phyloP scores from a whole-genome alignment of 805 yeast species.

The Monosporozyma unispora region DNA sequence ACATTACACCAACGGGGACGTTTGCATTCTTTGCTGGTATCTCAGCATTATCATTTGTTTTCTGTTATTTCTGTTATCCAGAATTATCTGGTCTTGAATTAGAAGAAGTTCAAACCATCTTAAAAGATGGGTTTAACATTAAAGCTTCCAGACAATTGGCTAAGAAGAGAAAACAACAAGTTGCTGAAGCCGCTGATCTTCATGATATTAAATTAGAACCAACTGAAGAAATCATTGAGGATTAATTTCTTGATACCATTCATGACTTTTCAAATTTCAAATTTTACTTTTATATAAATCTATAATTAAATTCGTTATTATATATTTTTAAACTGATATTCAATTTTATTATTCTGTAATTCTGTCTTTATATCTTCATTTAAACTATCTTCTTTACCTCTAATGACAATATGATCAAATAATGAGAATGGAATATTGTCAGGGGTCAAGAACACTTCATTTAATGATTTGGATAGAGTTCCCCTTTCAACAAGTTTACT shows the following conservation, averaged over 20 bases:
- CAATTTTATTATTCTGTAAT: conserved; percentile 6
- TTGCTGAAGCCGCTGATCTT: conserved; percentile 9
- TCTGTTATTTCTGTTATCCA: conserved; percentile 80
- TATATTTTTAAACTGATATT: conserved; percentile 7
- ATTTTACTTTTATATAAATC: background rate
- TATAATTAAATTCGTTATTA: background rate
- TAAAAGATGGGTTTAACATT: conserved; percentile 81
- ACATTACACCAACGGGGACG: conserved; percentile 91
- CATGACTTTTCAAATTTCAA: background rate
- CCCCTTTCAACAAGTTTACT: conserved; percentile 17
- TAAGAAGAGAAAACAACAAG: conserved; percentile 33
- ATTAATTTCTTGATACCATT: background rate
- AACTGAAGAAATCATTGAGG: conserved; percentile 21
- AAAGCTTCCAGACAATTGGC: conserved; percentile 52
- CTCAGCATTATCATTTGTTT: conserved; percentile 58
- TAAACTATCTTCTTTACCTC: background rate
- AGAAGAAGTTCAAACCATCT: conserved; percentile 80
- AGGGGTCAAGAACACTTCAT: conserved; percentile 63
- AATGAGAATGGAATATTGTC: conserved; percentile 37
- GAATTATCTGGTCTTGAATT: conserved; percentile 84
- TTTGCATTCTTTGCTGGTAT: conserved; percentile 84
- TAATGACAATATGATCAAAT: conserved; percentile 19
- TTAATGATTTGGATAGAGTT: conserved; percentile 51
- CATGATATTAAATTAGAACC: conserved; percentile 15
- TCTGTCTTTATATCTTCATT: conserved; percentile 1